A percentile compares a stretch with the other conserved stretches of the same genome.
phyloP scores from a whole-genome alignment of 805 yeast species.

The Nakazawaea laoshanensis region DNA sequence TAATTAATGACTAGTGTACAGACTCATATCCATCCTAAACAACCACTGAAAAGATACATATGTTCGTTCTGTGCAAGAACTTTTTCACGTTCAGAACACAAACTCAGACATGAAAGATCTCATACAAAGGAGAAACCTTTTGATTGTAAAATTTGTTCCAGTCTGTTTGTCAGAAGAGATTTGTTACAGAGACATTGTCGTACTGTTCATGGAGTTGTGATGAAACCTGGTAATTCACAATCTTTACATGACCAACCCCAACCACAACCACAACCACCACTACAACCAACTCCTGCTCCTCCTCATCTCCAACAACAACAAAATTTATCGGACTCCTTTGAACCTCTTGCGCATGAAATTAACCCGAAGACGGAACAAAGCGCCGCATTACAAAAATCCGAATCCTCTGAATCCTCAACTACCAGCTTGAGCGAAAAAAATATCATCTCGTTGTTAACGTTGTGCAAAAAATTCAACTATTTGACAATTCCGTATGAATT shows the following conservation, averaged over 20 bases:
- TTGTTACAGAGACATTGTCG: conserved; percentile 68
- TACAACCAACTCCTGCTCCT: conserved; percentile 5
- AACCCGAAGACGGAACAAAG: no score
- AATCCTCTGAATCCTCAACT: conserved; percentile 1
- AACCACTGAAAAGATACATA: conserved; percentile 56
- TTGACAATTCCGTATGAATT: conserved; percentile 14
- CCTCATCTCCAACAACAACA: conserved; percentile 4
- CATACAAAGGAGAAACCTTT: conserved; percentile 79
- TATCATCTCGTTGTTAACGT: conserved; percentile 23
- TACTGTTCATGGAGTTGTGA: conserved; percentile 53
- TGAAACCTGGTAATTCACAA: conserved; percentile 17
- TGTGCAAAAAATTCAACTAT: conserved; percentile 21
- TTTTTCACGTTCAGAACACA: conserved; percentile 73
- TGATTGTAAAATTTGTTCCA: conserved; percentile 60
- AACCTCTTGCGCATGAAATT: no score
- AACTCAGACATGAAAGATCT: conserved; percentile 69
- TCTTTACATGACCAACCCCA: conserved; percentile 1
- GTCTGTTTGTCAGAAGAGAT: conserved; percentile 73
- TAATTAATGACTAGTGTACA: no score
- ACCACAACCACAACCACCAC: conserved; percentile 2
- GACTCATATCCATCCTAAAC: conserved; percentile 15
- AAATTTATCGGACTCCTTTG: no score
- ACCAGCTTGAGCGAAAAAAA: conserved; percentile 18
- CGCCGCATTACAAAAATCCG: conserved; percentile 3
- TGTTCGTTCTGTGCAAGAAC: conserved; percentile 78